A percentile compares a stretch with the other conserved stretches of the same genome.
Evolutionary conservation across 106 monocot genomes (phyloP).

Genomic region (Ottelia alismoides): DNA sequence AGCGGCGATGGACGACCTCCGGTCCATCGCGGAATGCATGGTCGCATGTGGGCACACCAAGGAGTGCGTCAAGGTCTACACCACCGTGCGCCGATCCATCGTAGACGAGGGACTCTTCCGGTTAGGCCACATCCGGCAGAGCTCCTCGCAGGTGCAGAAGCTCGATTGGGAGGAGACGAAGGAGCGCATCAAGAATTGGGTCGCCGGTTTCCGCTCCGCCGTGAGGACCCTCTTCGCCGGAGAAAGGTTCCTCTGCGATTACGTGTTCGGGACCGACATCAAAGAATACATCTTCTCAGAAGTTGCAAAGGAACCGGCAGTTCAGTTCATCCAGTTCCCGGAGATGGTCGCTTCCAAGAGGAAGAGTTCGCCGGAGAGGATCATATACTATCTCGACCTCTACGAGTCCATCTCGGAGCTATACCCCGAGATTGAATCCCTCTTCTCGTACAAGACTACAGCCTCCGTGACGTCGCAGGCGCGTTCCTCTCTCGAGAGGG

Average conservation of each 20-base stretch:
- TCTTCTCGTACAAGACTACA: constrained; percentile 33
- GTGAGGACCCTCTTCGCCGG: constrained; percentile 31
- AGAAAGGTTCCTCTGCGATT: constrained; percentile 33
- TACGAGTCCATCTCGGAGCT: constrained; percentile 24
- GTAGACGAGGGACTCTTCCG: constrained; percentile 31
- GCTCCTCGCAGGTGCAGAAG: constrained; percentile 24
- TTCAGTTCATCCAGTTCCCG: constrained; percentile 26
- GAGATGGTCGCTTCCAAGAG: constrained; percentile 17
- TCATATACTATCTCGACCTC: constrained; percentile 49
- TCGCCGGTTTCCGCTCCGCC: constrained; percentile 15
- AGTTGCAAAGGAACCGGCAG: constrained; percentile 23
- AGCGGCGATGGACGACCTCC: constrained; percentile 16
- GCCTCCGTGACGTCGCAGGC: constrained; percentile 14
- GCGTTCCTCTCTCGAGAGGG: constrained; percentile 7
- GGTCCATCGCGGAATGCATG: constrained; percentile 35
- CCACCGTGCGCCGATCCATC: constrained; percentile 27
- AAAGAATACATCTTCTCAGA: constrained; percentile 30
- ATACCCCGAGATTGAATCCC: constrained; percentile 14
- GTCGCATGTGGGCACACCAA: constrained; percentile 39
- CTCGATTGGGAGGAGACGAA: constrained; percentile 33
- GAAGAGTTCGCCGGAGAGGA: constrained; percentile 36
- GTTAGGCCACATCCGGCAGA: constrained; percentile 30
- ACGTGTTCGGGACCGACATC: constrained; percentile 28
- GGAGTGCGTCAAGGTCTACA: constrained; percentile 44
- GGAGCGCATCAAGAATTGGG: constrained; percentile 31